Evolutionary conservation across 2,329 filamentous ascomycete genomes (phyloP).

Genomic region (Diaporthe nobilis): DNA sequence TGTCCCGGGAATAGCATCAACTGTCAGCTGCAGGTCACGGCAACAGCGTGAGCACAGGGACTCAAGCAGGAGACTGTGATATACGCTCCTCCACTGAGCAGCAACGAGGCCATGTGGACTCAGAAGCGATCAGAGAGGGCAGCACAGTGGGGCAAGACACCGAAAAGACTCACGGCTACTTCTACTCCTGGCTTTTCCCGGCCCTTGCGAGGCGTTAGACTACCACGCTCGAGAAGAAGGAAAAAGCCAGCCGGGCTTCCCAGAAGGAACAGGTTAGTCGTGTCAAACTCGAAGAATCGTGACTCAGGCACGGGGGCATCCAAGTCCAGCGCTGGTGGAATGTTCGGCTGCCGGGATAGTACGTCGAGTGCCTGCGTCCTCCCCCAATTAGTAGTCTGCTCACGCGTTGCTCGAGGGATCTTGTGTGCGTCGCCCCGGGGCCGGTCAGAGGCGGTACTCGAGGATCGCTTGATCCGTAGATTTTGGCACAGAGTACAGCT

Average conservation of each 20-base stretch:
- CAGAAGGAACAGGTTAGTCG: constrained; percentile 87
- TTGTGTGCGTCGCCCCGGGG: neutral
- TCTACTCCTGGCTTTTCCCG: constrained; percentile 83
- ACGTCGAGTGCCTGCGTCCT: constrained; percentile 78
- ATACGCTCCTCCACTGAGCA: no score
- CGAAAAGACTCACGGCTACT: constrained; percentile 52
- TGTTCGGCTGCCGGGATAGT: constrained; percentile 88
- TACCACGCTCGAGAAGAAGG: constrained; percentile 82
- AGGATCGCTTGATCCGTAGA: neutral
- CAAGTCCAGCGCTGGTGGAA: constrained; percentile 67
- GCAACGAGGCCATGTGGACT: neutral
- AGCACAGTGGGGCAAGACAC: neutral
- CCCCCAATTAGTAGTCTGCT: neutral
- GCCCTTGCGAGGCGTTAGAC: constrained; percentile 81
- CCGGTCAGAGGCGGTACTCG: neutral
- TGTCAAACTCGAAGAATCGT: constrained; percentile 90
- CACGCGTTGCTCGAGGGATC: neutral
- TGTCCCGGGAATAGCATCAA: no score
- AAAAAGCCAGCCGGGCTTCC: constrained; percentile 96
- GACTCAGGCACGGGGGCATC: constrained; percentile 58
- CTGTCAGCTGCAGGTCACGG: neutral
- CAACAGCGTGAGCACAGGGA: neutral
- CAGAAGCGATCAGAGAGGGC: neutral
- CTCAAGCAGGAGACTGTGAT: neutral
- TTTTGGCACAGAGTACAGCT: neutral